Evolutionary conservation across 164 flowering plant genomes (phyloP).

Genomic region (Aristolochia californica): DNA sequence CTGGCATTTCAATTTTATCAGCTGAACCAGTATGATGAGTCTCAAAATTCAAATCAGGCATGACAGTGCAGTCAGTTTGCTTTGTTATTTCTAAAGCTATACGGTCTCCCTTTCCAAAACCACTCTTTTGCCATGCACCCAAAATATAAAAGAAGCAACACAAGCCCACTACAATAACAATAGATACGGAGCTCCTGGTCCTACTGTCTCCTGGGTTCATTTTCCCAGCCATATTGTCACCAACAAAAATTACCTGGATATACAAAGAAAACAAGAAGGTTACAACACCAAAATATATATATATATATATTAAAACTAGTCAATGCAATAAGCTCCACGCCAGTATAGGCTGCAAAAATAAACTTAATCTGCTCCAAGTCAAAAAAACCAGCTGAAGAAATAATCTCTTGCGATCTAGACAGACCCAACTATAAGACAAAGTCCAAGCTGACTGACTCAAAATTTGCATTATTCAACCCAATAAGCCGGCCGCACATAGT

Average conservation of each 20-base stretch:
- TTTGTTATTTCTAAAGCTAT: conserved; percentile 64
- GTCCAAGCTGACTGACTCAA: too few relatives aligned
- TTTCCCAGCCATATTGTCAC: conserved; percentile 49
- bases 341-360: too few relatives aligned
- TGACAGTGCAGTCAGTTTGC: conserved; percentile 43
- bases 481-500: too few relatives aligned
- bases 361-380: too few relatives aligned
- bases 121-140: conserved; percentile 98
- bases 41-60: conserved; percentile 59
- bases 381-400: too few relatives aligned
- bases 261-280: not conserved
- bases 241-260: not conserved
- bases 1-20: conserved; percentile 25
- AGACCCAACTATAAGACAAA: too few relatives aligned
- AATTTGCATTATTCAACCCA: too few relatives aligned
- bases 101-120: conserved; percentile 85
- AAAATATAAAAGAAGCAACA: conserved; percentile 82
- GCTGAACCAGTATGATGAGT: conserved; percentile 58
- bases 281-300: not conserved
- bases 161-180: conserved; percentile 66
- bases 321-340: not conserved
- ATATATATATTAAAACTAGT: not conserved
- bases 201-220: conserved; percentile 36
- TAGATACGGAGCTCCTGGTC: conserved; percentile 63
- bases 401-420: too few relatives aligned